Conservation (phyloP, 2,329 filamentous ascomycete species). For the Ascochyta fabae region DNA sequence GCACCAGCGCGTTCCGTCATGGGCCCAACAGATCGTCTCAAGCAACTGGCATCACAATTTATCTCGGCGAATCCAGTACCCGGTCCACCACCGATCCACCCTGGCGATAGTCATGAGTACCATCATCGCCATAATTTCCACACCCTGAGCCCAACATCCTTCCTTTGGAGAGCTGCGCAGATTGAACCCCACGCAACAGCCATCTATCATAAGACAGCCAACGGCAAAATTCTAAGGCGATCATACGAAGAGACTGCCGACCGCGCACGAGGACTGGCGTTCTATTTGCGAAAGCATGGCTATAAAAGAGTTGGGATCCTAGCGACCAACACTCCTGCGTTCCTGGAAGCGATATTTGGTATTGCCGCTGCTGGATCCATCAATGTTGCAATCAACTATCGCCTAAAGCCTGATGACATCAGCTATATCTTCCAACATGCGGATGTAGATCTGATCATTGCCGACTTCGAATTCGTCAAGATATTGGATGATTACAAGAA, state of each 20-base stretch:
- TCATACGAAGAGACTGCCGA: conserved; percentile 84
- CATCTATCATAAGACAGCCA: conserved; percentile 83
- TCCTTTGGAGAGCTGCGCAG: conserved; percentile 81
- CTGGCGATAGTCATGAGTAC: conserved; percentile 46
- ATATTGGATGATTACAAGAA: conserved; percentile 72
- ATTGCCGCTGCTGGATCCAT: conserved; percentile 82
- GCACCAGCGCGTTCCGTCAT: conserved; percentile 1
- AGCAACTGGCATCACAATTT: conserved; percentile 48
- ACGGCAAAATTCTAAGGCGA: conserved; percentile 74
- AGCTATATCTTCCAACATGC: conserved; percentile 88
- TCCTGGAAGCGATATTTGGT: conserved; percentile 88
- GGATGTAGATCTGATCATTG: conserved; percentile 85
- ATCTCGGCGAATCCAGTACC: conserved; percentile 40
- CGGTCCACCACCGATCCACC: conserved; percentile 46
- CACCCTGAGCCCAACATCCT: conserved; percentile 84
- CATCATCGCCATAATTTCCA: conserved; percentile 68
- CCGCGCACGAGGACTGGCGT: conserved; percentile 84
- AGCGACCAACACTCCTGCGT: conserved; percentile 91
- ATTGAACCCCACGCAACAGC: conserved; percentile 85
- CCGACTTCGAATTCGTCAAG: conserved; percentile 78
- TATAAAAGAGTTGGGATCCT: conserved; percentile 83
- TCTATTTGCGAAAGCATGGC: conserved; percentile 78
- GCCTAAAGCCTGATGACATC: conserved; percentile 83
- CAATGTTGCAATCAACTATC: conserved; percentile 75
- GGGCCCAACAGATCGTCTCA: conserved; percentile 37